Percentiles rank a stretch among this genome's conserved stretches.
These are phyloP conservation scores for Arabidopsis lyrata DNA, from an alignment of 441 rosid species.

Conservation along the genomic window DNA sequence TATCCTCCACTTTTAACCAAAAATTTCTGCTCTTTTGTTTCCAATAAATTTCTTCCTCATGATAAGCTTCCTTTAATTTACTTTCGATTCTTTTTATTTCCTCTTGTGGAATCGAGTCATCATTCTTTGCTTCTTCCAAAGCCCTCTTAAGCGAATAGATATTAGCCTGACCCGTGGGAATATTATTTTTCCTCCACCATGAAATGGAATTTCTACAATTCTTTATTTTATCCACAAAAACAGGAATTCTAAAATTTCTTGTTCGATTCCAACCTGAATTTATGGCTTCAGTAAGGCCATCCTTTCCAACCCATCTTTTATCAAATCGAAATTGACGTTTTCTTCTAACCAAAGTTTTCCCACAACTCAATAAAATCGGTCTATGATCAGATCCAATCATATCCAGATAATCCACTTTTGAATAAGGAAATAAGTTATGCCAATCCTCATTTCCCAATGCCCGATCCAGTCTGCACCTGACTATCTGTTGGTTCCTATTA, in stretches of 20 bases:
- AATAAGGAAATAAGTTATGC: too few relatives aligned
- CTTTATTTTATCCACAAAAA: neutral
- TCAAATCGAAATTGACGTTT: neutral
- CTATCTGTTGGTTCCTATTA: too few relatives aligned
- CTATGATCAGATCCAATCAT: neutral
- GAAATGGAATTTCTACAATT: neutral
- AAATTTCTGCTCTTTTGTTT: neutral
- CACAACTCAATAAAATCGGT: neutral
- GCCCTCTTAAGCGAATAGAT: neutral
- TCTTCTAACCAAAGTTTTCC: too few relatives aligned
- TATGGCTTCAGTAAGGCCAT: neutral
- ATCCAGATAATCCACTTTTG: too few relatives aligned
- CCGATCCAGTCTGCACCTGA: too few relatives aligned
- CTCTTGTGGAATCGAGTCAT: neutral
- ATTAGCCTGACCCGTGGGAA: rapidly evolving
- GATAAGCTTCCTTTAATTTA: neutral
- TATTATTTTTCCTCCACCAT: neutral
- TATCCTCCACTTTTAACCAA: too few relatives aligned
- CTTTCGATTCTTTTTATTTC: neutral
- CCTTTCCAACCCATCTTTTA: neutral
- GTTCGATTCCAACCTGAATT: neutral
- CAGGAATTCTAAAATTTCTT: rapidly evolving
- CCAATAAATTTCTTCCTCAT: neutral
- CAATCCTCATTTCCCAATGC: too few relatives aligned
- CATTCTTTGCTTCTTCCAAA: neutral